A percentile compares a stretch with the other conserved stretches of the same genome.
These are phyloP conservation scores for Solidago caesia DNA, from an alignment of 129 eudicot genomes.

Conservation along the genomic window DNA sequence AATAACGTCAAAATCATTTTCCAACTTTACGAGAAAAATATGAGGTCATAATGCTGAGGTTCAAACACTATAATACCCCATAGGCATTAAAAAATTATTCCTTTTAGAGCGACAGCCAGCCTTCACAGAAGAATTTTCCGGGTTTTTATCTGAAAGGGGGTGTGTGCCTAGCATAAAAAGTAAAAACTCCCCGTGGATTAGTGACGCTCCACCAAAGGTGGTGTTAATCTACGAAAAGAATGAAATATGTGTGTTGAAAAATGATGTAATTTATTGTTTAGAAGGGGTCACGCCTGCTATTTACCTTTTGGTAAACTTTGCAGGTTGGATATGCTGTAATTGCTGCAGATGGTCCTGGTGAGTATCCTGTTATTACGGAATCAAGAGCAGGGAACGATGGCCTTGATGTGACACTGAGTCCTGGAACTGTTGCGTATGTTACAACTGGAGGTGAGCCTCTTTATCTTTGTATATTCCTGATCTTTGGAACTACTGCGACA, in stretches of 20 bases:
- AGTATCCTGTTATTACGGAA: slow-evolving; percentile 78
- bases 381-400: slow-evolving; percentile 95
- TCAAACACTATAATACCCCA: too few species aligned
- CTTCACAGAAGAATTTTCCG: too few species aligned
- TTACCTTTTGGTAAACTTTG: neutral
- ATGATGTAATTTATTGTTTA: neutral
- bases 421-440: slow-evolving; percentile 90
- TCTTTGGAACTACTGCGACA: neutral
- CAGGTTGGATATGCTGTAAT: slow-evolving; percentile 97
- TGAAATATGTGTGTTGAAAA: neutral
- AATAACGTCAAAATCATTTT: too few species aligned
- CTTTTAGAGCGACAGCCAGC: too few species aligned
- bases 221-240: neutral
- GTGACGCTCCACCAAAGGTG: too few species aligned
- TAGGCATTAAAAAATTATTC: too few species aligned
- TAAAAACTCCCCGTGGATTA: too few species aligned
- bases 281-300: neutral
- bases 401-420: slow-evolving; percentile 62
- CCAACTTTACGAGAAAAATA: too few species aligned
- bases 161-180: too few species aligned
- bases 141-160: too few species aligned
- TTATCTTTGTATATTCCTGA: slow-evolving; percentile 9
- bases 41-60: too few species aligned
- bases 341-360: slow-evolving; percentile 97
- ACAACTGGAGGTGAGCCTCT: slow-evolving; percentile 77